Conservation (phyloP, 73 alveolate species). For the Paramecium bursaria region DNA sequence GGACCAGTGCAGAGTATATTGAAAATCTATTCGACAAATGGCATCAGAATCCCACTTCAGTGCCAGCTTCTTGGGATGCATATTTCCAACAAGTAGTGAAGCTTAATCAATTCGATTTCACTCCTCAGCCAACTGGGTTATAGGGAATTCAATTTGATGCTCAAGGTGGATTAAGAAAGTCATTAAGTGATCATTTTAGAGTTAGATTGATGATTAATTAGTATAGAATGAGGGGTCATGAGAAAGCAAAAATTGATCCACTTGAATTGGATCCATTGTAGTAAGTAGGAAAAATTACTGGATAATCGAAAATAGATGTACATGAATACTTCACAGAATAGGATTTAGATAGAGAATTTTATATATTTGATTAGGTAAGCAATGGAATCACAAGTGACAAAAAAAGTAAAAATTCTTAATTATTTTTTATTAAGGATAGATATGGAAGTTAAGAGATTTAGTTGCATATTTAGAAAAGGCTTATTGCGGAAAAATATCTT, state of each 20-base stretch:
- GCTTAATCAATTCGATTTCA: constrained; percentile 41
- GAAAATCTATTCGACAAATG: constrained; percentile 81
- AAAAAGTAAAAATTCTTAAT: neutral
- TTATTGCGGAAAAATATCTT: constrained; percentile 84
- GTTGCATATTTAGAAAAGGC: constrained; percentile 77
- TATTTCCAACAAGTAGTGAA: constrained; percentile 78
- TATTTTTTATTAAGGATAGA: too few relatives aligned
- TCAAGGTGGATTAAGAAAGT: constrained; percentile 11
- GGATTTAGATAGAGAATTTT: constrained; percentile 83
- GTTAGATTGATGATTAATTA: constrained; percentile 76
- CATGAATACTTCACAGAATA: constrained; percentile 79
- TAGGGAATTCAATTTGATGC: constrained; percentile 24
- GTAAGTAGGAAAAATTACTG: too few relatives aligned
- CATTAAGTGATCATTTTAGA: constrained; percentile 74
- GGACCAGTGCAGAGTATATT: constrained; percentile 69
- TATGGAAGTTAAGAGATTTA: constrained; percentile 85
- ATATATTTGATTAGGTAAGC: constrained; percentile 69
- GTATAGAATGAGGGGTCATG: constrained; percentile 84
- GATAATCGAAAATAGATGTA: neutral
- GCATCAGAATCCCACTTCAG: constrained; percentile 79
- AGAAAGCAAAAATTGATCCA: constrained; percentile 88
- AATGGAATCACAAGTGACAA: constrained; percentile 54
- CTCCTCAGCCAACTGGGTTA: constrained; percentile 65
- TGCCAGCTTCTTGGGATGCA: constrained; percentile 82
- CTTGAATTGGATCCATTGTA: constrained; percentile 68